phyloP scores from a whole-genome alignment of 805 yeast genomes.

The Saccharomyces paradoxus region DNA sequence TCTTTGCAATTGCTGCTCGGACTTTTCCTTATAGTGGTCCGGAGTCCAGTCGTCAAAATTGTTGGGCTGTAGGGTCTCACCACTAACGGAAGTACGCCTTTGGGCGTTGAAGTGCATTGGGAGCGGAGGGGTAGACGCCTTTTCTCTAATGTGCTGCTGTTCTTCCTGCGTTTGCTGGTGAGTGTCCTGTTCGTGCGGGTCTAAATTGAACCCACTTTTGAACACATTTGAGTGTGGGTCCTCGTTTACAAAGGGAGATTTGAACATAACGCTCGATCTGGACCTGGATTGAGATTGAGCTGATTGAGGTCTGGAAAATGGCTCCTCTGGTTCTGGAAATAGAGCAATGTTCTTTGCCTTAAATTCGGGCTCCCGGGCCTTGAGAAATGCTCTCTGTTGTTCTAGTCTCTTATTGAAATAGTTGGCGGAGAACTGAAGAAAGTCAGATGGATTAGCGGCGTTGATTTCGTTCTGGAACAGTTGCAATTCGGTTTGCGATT shows the following conservation, averaged over 20 bases:
- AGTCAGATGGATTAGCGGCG: constrained; percentile 52
- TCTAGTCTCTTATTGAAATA: constrained; percentile 58
- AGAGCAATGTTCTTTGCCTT: constrained; percentile 42
- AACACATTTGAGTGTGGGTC: constrained; percentile 46
- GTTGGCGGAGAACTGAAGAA: constrained; percentile 68
- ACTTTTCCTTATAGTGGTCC: constrained; percentile 44
- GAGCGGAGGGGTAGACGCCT: constrained; percentile 19
- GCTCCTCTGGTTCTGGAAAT: constrained; percentile 29
- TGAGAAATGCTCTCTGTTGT: constrained; percentile 34
- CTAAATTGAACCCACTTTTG: not conserved
- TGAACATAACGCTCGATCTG: constrained; percentile 32
- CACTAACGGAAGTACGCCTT: constrained; percentile 84
- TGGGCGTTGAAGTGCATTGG: constrained; percentile 64
- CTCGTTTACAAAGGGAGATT: constrained; percentile 54
- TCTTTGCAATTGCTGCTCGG: constrained; percentile 55
- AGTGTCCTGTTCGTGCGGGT: not conserved
- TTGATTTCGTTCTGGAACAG: constrained; percentile 53
- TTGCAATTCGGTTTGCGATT: constrained; percentile 42
- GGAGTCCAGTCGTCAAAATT: constrained; percentile 74
- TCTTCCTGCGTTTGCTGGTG: not conserved
- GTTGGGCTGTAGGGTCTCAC: constrained; percentile 77
- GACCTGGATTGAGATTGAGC: constrained; percentile 24
- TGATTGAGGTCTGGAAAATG: constrained; percentile 26
- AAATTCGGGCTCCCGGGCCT: constrained; percentile 24
- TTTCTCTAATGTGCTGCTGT: not conserved